Base-by-base conservation (phyloP, 208 protist genomes). In the Histomonas meleagridis region DNA sequence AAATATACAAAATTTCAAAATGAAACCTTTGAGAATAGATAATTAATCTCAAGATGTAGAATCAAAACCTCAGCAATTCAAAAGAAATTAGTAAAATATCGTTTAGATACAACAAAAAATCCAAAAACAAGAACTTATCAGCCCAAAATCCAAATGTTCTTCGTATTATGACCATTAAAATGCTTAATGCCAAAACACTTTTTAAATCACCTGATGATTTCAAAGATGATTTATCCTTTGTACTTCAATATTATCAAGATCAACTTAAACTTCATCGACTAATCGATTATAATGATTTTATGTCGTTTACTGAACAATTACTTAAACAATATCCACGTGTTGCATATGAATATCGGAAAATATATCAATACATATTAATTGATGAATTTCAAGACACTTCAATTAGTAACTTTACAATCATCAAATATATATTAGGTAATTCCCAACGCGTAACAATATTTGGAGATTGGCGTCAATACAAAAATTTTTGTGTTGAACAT, bases 361-460 rank as follows among this genome's bases (percentile, higher is more conserved):
- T 69, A 32, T 92, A 92, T 72, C 60, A 65, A 32, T 70, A 72
- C n/a, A 92, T 92, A 38, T 49, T 92, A 14, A 91, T 92, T 32
- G 92, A 92, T n/a, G 92, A 92, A 35, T 92, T 92, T 69, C 92
- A 92, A 49, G 92, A 93, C 60, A 92, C 90, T 5, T 93, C 92
- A 40, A 40, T 38, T 3, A 62, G 60, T 26, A 90, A 93, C 35
- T 92, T 81, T 72, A 14, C 65, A 46, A 90, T 93, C 23, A 51
- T 93, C 16, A 86, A 86, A 55, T 48, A 49, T 28, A 90, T 92
- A 62, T 49, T 93, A 51, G 57, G 43, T n/a, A 12, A 62, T 21
- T 49, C 43, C 18, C 49, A 55, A 53, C 23, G 90, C 0, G 32
- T 91, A 10, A 91, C 90, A 32, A 49, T 91, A 53, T 40, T 72